Conservation (phyloP, 306 rosid genomes). For the Cucumis hystrix region DNA sequence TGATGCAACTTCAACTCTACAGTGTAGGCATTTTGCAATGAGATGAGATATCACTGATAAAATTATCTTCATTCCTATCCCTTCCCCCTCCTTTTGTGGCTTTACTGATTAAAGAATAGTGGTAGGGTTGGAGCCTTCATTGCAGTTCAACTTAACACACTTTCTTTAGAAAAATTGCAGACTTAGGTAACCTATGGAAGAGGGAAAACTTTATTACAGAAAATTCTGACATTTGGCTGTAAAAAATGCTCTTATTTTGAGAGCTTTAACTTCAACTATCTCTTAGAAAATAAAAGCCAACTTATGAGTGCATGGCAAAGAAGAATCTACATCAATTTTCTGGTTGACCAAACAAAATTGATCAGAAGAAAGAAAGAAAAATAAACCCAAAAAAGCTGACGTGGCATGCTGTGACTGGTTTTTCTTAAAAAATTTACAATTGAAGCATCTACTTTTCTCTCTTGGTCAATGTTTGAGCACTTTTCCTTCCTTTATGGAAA, state of each 20-base stretch:
- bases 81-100: not conserved
- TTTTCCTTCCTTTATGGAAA: constrained; percentile 45
- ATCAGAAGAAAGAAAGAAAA: not conserved
- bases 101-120: not conserved
- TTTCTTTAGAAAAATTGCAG: not conserved
- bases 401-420: constrained; percentile 28
- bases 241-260: not conserved
- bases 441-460: constrained; percentile 42
- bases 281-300: not conserved
- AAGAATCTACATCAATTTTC: constrained; percentile 3
- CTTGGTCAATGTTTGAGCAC: constrained; percentile 30
- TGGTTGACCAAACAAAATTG: constrained; percentile 41
- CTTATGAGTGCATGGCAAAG: not conserved
- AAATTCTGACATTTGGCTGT: not conserved
- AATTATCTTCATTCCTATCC: constrained; percentile 2
- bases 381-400: not conserved
- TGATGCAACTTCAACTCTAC: constrained; percentile 23
- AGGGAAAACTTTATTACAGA: not conserved
- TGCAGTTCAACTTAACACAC: not conserved
- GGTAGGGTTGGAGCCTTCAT: constrained; percentile 1
- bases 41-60: constrained; percentile 1
- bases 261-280: not conserved
- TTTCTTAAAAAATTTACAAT: constrained; percentile 3
- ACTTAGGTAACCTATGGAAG: not conserved
- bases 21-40: constrained; percentile 1